Evolutionary conservation across 129 eudicot genomes (phyloP).

Genomic region (Flaveria brownii): DNA sequence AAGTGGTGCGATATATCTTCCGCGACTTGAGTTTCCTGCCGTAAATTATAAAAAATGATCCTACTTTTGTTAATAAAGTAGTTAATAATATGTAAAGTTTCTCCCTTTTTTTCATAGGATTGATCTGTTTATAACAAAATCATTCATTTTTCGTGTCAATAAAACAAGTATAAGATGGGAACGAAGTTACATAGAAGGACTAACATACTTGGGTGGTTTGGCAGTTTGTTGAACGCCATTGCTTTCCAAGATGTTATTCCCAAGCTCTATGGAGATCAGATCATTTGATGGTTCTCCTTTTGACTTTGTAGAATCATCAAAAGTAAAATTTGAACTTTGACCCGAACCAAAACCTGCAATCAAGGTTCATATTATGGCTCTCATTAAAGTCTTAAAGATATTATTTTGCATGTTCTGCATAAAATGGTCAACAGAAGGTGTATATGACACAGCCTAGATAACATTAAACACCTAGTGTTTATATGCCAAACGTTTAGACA

Average conservation of each 20-base stretch:
- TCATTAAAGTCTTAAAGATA: neutral
- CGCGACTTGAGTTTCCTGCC: constrained; percentile 27
- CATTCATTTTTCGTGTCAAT: neutral
- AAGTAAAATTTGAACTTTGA: constrained; percentile 37
- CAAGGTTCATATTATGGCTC: constrained; percentile 24
- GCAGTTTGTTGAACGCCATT: constrained; percentile 30
- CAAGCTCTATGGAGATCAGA: constrained; percentile 34
- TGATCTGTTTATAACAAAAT: neutral
- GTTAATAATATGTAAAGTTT: neutral
- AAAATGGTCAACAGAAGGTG: neutral
- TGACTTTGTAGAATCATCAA: constrained; percentile 36
- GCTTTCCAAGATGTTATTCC: constrained; percentile 24
- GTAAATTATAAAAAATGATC: neutral
- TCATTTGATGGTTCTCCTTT: constrained; percentile 36
- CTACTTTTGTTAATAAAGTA: neutral
- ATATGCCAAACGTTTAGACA: constrained; percentile 2
- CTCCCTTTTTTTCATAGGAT: neutral
- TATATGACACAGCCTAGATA: constrained; percentile 6
- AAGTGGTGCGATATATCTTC: constrained; percentile 29
- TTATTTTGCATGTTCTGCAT: no score
- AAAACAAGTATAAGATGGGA: constrained; percentile 7
- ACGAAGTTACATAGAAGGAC: neutral
- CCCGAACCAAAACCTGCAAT: constrained; percentile 41
- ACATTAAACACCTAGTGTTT: neutral
- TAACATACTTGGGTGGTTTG: constrained; percentile 40